Conservation (phyloP, 2,329 filamentous ascomycete genomes). For the Verticillium longisporum region DNA sequence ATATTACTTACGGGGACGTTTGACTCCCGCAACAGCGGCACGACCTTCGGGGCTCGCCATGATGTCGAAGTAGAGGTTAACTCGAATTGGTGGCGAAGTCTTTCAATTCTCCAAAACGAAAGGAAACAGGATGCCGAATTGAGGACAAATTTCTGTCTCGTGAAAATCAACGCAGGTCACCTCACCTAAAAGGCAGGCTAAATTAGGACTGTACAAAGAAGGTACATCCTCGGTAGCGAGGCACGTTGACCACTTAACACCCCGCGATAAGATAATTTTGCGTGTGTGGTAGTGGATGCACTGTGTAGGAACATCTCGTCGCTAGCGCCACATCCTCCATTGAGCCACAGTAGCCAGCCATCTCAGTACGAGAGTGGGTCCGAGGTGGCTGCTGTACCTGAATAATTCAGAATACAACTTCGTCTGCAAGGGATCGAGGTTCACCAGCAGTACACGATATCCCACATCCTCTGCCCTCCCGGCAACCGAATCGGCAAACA, state of each 20-base stretch:
- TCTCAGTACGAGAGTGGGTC: background rate
- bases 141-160: background rate
- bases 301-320: no score
- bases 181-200: no score
- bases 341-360: background rate
- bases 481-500: background rate
- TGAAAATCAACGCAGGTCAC: background rate
- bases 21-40: conserved; percentile 31
- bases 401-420: background rate
- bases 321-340: no score
- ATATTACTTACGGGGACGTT: conserved; percentile 32
- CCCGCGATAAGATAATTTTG: no score
- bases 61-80: background rate
- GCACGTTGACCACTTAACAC: no score
- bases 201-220: no score
- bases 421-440: background rate
- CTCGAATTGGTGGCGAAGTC: background rate
- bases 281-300: no score
- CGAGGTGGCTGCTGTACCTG: background rate
- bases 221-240: no score
- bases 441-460: background rate
- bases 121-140: background rate
- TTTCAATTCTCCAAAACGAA: conserved; percentile 1
- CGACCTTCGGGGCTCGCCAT: conserved; percentile 35
- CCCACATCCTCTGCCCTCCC: background rate